These are phyloP conservation scores for Naganishia antarctica DNA, from an alignment of 768 basidiomycete genomes.

Conservation along the genomic window DNA sequence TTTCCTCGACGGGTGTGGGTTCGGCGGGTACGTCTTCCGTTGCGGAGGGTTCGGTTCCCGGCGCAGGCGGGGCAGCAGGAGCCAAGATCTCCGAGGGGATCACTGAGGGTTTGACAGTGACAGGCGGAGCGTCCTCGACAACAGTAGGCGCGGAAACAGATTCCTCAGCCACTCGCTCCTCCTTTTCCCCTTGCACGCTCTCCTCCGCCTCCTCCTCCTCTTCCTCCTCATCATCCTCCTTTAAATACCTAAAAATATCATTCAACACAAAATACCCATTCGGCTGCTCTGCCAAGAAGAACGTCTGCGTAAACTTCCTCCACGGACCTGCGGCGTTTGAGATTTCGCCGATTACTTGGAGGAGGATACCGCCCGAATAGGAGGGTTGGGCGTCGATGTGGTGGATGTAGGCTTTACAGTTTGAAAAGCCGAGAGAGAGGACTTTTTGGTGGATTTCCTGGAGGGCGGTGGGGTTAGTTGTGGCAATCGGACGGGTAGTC, in stretches of 20 bases:
- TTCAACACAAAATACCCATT: slow-evolving; percentile 99
- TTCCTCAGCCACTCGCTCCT: slow-evolving; percentile 23
- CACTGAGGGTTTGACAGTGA: no score
- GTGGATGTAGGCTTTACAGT: slow-evolving; percentile 98
- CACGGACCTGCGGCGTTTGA: slow-evolving; percentile 79
- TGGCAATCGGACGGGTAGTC: neutral
- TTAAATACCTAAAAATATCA: slow-evolving; percentile 99
- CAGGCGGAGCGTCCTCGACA: no score
- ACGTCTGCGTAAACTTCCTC: slow-evolving; percentile 98
- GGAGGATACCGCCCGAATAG: slow-evolving; percentile 90
- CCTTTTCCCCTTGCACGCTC: slow-evolving; percentile 20
- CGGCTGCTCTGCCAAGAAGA: slow-evolving; percentile 98
- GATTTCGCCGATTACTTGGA: slow-evolving; percentile 99
- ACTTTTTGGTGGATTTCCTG: slow-evolving; percentile 98
- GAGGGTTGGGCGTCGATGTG: slow-evolving; percentile 97
- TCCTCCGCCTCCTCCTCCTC: slow-evolving; percentile 59
- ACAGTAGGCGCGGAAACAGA: slow-evolving; percentile 1
- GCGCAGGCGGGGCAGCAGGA: slow-evolving; percentile 15
- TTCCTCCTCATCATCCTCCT: slow-evolving; percentile 81
- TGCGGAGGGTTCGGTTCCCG: no score
- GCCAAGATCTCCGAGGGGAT: no score
- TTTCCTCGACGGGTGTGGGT: slow-evolving; percentile 18
- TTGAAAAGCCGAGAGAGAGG: slow-evolving; percentile 83
- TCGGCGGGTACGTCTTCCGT: slow-evolving; percentile 9
- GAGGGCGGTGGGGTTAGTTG: neutral